Evolutionary conservation across 1,139 yeast genomes (phyloP).

Genomic region (Yamadazyma diddensiae): DNA sequence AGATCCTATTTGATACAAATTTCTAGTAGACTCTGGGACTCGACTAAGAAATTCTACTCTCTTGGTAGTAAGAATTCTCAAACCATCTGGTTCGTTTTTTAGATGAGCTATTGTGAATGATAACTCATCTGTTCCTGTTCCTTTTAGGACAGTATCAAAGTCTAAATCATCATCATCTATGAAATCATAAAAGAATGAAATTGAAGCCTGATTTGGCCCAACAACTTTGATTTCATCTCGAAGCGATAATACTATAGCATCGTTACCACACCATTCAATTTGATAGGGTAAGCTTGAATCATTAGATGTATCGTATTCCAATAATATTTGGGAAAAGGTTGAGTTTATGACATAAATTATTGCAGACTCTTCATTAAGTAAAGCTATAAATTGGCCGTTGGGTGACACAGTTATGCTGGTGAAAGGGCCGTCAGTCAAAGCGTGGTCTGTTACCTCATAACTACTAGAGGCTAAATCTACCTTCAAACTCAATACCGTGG

Average conservation of each 20-base stretch:
- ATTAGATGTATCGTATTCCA: conserved; percentile 45
- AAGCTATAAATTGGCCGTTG: conserved; percentile 57
- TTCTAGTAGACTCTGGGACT: conserved; percentile 57
- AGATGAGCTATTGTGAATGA: conserved; percentile 36
- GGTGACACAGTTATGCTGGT: conserved; percentile 53
- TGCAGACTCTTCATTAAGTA: conserved; percentile 43
- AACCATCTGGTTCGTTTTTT: conserved; percentile 65
- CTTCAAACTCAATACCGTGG: conserved; percentile 27
- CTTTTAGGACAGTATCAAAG: conserved; percentile 26
- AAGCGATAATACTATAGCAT: conserved; percentile 63
- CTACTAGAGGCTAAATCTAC: conserved; percentile 23
- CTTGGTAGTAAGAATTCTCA: conserved; percentile 58
- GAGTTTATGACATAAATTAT: conserved; percentile 54
- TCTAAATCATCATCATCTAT: conserved; percentile 32
- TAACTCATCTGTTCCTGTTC: conserved; percentile 22
- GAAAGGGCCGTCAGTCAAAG: conserved; percentile 59
- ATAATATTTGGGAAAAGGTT: conserved; percentile 49
- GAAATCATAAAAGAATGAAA: conserved; percentile 44
- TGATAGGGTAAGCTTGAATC: conserved; percentile 38
- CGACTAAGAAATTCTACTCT: conserved; percentile 63
- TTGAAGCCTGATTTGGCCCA: conserved; percentile 69
- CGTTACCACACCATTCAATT: conserved; percentile 83
- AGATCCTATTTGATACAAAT: conserved; percentile 79
- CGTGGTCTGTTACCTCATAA: conserved; percentile 32
- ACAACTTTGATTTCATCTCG: conserved; percentile 65